phyloP scores from a whole-genome alignment of 164 flowering plant genomes.

The Umbilicus rupestris region DNA sequence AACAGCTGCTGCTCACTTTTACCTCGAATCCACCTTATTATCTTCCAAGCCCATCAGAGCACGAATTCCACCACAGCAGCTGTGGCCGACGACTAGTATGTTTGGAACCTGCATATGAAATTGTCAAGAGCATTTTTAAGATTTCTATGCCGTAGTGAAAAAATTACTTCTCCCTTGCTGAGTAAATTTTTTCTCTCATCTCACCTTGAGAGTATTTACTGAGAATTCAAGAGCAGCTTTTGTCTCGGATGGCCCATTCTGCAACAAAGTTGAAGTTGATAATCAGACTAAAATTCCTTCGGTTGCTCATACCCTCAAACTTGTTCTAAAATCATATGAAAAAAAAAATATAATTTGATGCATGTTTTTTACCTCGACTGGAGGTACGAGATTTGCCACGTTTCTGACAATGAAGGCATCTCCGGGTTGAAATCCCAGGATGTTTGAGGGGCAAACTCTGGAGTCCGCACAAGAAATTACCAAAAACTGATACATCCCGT shows the following conservation, averaged over 20 bases:
- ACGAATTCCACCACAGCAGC: slow-evolving; percentile 88
- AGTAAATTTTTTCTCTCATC: neutral
- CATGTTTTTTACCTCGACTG: slow-evolving; percentile 50
- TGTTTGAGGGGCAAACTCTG: slow-evolving; percentile 84
- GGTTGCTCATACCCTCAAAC: neutral
- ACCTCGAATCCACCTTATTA: slow-evolving; percentile 52
- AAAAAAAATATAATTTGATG: neutral
- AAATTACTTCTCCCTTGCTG: neutral
- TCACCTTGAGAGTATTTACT: slow-evolving; percentile 71
- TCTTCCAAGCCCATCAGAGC: slow-evolving; percentile 92
- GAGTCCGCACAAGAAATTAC: slow-evolving; percentile 99
- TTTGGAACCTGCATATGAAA: slow-evolving; percentile 59
- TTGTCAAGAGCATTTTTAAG: neutral
- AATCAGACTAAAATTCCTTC: neutral
- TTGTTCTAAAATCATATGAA: neutral
- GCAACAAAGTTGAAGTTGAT: slow-evolving; percentile 14
- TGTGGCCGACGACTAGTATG: slow-evolving; percentile 79
- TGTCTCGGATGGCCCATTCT: slow-evolving; percentile 85
- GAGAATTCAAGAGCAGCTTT: slow-evolving; percentile 94
- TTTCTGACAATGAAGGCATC: slow-evolving; percentile 81
- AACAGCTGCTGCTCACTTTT: neutral
- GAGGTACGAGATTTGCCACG: slow-evolving; percentile 86
- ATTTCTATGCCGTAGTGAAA: too few relatives aligned
- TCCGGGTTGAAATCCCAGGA: slow-evolving; percentile 89
- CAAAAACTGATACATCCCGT: slow-evolving; percentile 49